Base-by-base conservation (phyloP, 345 rosid genomes). In the Anastatica hierochuntica region DNA sequence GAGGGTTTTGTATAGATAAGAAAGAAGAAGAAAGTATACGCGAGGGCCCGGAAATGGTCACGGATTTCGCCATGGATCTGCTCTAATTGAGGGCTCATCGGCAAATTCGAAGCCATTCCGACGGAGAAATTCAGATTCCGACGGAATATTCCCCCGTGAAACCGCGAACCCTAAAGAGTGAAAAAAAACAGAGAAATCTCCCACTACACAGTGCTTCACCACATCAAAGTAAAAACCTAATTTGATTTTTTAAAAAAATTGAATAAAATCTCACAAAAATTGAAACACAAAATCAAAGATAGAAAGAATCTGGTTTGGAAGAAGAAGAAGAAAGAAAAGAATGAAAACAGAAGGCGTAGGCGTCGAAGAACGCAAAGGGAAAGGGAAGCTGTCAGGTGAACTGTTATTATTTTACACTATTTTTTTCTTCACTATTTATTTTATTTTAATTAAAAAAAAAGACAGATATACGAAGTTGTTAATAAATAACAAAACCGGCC, bases 51-150 rank as follows among this genome's bases (percentile, higher is more conserved):
- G 40, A 87, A 84, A 60, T 81, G 76, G 74, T 92, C 96, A 41
- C 82, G 87, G 64, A 90, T 90, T 73, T 90, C 94, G 19, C 90
- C 96, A 54, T 87, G 95, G 88, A 84, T 87, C 89, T 84, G 98
- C 79, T 90, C 96, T 81, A 90, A 66, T 75, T 82, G 90, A 57
- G 95, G 84, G 56, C 62, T 76, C 95, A 84, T 80, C 65, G 72
- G 90, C 55, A 90, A 67, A 30, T 77, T 76, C 27, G 67, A 31
- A 31, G 90, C 79, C 95, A 81, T 83, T 11, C 33, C 63, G 62
- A 57, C 78, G 66, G 81, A 63, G 71, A 70, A 38, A 24, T 21
- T 45, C 10, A 51, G 60, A 63, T 50, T 58, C 70, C 64, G 72
- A 71, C 68, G 27, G 45, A 24, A 16, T 50, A 50, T 24, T 17